Evolutionary conservation across 139 green algal species (phyloP).

Genomic region (Tetraselmis chui): DNA sequence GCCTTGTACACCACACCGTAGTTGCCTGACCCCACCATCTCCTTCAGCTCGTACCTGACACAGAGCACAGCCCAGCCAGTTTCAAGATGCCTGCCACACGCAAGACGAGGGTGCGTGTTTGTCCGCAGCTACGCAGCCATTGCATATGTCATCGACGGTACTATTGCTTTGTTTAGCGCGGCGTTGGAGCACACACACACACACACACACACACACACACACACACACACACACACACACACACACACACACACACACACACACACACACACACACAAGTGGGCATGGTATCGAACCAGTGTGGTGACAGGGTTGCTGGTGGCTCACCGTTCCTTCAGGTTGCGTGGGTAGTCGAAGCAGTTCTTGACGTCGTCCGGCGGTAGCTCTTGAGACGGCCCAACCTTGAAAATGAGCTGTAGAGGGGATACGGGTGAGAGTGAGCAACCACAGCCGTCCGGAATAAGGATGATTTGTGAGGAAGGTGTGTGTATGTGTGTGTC

Average conservation of each 20-base stretch:
- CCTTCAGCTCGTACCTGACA: conserved; percentile 1
- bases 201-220: too few relatives aligned
- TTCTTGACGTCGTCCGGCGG: neutral
- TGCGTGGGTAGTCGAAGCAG: conserved; percentile 3
- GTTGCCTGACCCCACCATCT: neutral
- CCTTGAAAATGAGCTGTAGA: neutral
- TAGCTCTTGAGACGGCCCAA: neutral
- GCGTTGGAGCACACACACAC: too few relatives aligned
- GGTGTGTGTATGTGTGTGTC: too few relatives aligned
- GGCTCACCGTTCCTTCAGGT: neutral
- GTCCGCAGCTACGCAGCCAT: neutral
- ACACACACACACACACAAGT: too few relatives aligned
- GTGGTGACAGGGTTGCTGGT: too few relatives aligned
- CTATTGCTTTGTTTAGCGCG: neutral
- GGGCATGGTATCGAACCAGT: too few relatives aligned
- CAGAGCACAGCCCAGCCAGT: neutral
- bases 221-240: too few relatives aligned
- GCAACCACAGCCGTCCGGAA: too few relatives aligned
- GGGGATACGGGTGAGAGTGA: neutral
- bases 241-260: too few relatives aligned
- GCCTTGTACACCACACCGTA: neutral
- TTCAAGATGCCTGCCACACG: neutral
- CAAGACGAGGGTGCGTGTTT: neutral
- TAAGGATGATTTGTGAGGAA: too few relatives aligned
- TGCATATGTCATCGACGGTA: neutral